Evolutionary conservation across 2,329 filamentous ascomycete genomes (phyloP).

Genomic region (Dothideomycetes sp.): DNA sequence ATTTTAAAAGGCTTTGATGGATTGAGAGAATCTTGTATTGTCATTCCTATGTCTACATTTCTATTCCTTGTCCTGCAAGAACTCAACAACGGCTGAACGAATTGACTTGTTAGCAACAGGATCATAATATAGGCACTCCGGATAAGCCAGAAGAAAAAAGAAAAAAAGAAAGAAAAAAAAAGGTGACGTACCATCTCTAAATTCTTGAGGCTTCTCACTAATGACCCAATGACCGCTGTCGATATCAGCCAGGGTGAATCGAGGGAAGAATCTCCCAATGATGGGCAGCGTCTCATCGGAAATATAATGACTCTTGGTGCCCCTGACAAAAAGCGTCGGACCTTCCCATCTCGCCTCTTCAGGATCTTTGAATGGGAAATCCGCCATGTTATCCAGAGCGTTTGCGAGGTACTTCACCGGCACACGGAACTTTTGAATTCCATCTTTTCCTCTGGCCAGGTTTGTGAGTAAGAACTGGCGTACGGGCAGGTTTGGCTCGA

Average conservation of each 20-base stretch:
- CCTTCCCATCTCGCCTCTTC: conserved; percentile 61
- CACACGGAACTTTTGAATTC: conserved; percentile 64
- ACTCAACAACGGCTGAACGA: conserved; percentile 61
- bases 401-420: conserved; percentile 63
- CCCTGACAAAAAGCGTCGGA: conserved; percentile 70
- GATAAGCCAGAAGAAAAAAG: too few species aligned
- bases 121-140: too few species aligned
- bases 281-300: conserved; percentile 71
- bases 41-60: background rate
- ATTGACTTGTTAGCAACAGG: too few species aligned
- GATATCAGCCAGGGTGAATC: conserved; percentile 63
- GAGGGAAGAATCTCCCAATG: conserved; percentile 73
- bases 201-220: conserved; percentile 75
- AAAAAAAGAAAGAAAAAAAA: background rate
- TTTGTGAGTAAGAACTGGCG: conserved; percentile 91
- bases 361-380: conserved; percentile 78
- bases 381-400: conserved; percentile 65
- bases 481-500: conserved; percentile 65
- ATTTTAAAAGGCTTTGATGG: too few species aligned
- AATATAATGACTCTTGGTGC: conserved; percentile 68
- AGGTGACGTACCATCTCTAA: conserved; percentile 54
- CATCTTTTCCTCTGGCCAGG: conserved; percentile 49
- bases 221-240: conserved; percentile 83
- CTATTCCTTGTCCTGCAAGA: conserved; percentile 45
- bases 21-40: background rate